A percentile compares a stretch with the other conserved stretches of the same genome.
These are phyloP conservation scores for Cyclospora cayetanensis DNA, from an alignment of 169 alveolate genomes.

Conservation along the genomic window DNA sequence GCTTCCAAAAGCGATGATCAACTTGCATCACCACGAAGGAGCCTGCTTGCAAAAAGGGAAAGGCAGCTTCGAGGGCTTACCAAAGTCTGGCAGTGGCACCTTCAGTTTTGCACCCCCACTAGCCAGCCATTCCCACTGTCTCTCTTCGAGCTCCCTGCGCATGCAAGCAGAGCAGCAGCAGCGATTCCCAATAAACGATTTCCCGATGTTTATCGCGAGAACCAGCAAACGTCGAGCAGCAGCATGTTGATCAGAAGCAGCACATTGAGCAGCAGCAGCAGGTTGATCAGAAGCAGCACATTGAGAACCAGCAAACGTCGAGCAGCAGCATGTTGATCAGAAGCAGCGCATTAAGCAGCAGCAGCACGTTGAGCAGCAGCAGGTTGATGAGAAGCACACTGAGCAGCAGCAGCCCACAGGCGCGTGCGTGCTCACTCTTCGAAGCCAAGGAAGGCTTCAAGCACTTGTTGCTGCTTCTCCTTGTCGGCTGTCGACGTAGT, in stretches of 20 bases:
- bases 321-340: no score
- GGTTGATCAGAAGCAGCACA: background rate
- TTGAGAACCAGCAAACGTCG: no score
- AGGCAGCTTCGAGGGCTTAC: no score
- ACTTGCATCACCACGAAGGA: no score
- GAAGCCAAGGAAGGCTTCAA: background rate
- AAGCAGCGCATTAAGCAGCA: background rate
- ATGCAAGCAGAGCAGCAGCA: slow-evolving; percentile 19
- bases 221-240: no score
- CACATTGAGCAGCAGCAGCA: background rate
- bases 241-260: no score
- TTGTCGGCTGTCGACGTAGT: background rate
- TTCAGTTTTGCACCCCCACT: background rate
- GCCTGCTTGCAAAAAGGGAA: no score
- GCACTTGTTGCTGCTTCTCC: background rate
- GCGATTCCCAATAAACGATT: no score
- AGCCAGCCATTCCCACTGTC: background rate
- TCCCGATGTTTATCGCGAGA: no score
- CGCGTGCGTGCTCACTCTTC: background rate
- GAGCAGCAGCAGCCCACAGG: background rate
- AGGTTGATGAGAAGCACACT: background rate
- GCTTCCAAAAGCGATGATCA: no score
- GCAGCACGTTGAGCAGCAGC: background rate
- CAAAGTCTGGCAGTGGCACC: slow-evolving; percentile 34
- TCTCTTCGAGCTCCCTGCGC: slow-evolving; percentile 22